A percentile compares a stretch with the other conserved stretches of the same genome.
Evolutionary conservation across 2,329 filamentous ascomycete species (phyloP).

Genomic region (Davidsoniella australis): DNA sequence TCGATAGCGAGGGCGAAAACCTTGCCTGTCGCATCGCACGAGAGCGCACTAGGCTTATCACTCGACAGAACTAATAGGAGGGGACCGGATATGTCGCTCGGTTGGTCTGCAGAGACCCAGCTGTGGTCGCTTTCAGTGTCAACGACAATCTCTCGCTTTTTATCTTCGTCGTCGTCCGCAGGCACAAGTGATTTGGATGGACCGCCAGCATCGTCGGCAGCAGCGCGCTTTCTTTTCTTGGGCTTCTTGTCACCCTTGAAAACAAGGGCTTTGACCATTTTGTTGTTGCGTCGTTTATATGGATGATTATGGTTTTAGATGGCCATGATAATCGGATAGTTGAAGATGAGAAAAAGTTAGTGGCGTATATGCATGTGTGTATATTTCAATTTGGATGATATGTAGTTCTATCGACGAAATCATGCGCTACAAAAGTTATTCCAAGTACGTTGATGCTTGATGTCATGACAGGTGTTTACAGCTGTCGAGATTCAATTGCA

Average conservation of each 20-base stretch:
- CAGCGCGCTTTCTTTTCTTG: constrained; percentile 69
- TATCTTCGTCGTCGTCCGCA: constrained; percentile 9
- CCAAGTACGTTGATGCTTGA: too few relatives aligned
- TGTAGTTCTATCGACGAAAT: neutral
- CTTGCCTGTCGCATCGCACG: constrained; percentile 72
- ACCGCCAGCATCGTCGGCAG: constrained; percentile 4
- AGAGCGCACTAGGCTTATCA: constrained; percentile 54
- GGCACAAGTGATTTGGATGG: neutral
- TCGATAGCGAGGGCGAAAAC: constrained; percentile 70
- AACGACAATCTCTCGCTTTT: constrained; percentile 14
- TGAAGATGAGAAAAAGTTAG: too few relatives aligned
- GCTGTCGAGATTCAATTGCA: neutral
- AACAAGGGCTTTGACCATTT: constrained; percentile 72
- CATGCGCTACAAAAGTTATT: neutral
- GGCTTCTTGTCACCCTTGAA: constrained; percentile 97
- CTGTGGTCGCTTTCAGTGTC: constrained; percentile 51
- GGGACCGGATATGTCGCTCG: constrained; percentile 63
- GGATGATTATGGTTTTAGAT: neutral
- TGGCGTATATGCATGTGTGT: too few relatives aligned
- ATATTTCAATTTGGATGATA: neutral
- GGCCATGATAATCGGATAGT: neutral
- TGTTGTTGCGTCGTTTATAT: neutral
- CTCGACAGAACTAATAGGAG: constrained; percentile 70
- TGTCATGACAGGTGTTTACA: neutral
- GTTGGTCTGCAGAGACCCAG: constrained; percentile 73